Percentiles rank a stretch among this genome's conserved stretches.
Conservation (phyloP, 2,329 filamentous ascomycete species). For the Phyllosticta citrichinensis region DNA sequence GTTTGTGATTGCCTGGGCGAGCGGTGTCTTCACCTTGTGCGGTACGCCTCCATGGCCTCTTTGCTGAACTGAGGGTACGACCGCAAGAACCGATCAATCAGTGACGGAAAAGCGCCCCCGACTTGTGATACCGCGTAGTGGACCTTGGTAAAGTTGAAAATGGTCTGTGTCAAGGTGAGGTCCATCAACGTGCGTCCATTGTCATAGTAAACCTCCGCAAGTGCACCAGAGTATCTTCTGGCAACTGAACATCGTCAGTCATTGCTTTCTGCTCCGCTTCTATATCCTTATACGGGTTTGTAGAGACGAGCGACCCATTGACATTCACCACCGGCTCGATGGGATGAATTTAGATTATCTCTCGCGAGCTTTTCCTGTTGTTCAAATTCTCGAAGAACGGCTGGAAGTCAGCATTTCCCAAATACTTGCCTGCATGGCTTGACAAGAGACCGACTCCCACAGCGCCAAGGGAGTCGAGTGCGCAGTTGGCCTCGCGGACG, state of each 20-base stretch:
- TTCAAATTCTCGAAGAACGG: slow-evolving; percentile 21
- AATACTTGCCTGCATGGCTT: slow-evolving; percentile 26
- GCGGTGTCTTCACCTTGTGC: background rate
- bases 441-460: slow-evolving; percentile 24
- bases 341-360: background rate
- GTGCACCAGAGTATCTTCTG: slow-evolving; percentile 1
- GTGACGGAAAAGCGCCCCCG: background rate
- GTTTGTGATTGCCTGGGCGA: background rate
- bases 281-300: background rate
- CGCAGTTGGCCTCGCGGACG: slow-evolving; percentile 22
- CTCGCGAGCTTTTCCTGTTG: slow-evolving; percentile 8
- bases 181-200: slow-evolving; percentile 26
- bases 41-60: background rate
- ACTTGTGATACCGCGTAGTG: slow-evolving; percentile 16
- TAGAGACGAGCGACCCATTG: background rate
- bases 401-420: slow-evolving; percentile 20
- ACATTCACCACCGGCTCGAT: background rate
- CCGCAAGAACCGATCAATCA: background rate
- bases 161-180: slow-evolving; percentile 21
- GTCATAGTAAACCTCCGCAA: slow-evolving; percentile 30
- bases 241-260: background rate
- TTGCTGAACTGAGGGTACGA: background rate
- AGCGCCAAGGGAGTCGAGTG: slow-evolving; percentile 20
- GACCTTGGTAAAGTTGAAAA: slow-evolving; percentile 20
- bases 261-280: background rate